Percentiles rank a stretch among this genome's conserved stretches.
phyloP scores from a whole-genome alignment of 2,329 filamentous ascomycete species.

The Pezicula rhizophila region DNA sequence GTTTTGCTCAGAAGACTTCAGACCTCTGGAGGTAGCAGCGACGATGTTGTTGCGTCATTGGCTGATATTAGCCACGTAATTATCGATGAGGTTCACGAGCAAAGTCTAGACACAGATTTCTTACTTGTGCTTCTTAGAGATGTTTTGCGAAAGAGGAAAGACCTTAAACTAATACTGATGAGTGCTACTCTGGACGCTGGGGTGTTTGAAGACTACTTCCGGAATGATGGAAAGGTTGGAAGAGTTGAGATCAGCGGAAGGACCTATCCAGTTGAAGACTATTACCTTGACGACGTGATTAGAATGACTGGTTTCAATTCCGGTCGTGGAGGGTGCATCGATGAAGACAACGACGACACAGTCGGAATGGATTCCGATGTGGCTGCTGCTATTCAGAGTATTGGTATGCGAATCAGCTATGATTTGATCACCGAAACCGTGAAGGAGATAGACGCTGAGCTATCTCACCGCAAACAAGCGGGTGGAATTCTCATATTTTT shows the following conservation, averaged over 20 bases:
- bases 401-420: constrained; percentile 88
- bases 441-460: constrained; percentile 70
- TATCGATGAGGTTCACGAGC: constrained; percentile 94
- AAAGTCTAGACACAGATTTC: constrained; percentile 92
- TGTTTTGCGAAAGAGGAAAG: constrained; percentile 66
- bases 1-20: constrained; percentile 87
- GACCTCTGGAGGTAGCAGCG: constrained; percentile 72
- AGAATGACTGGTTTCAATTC: constrained; percentile 67
- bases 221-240: constrained; percentile 63
- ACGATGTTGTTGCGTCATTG: constrained; percentile 74
- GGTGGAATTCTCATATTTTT: constrained; percentile 95
- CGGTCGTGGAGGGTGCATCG: constrained; percentile 30
- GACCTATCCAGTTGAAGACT: constrained; percentile 84
- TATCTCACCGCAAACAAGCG: constrained; percentile 57
- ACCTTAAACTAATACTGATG: constrained; percentile 91
- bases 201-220: constrained; percentile 81
- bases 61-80: constrained; percentile 91
- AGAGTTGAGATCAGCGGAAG: constrained; percentile 81
- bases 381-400: constrained; percentile 63
- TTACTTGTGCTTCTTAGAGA: constrained; percentile 81
- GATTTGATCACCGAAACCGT: constrained; percentile 77
- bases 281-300: constrained; percentile 83
- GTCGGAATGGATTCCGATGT: constrained; percentile 48
- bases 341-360: constrained; percentile 37
- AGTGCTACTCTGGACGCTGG: constrained; percentile 89